Conservation (phyloP, 2,329 filamentous ascomycete genomes). For the Phialocephala subalpina region DNA sequence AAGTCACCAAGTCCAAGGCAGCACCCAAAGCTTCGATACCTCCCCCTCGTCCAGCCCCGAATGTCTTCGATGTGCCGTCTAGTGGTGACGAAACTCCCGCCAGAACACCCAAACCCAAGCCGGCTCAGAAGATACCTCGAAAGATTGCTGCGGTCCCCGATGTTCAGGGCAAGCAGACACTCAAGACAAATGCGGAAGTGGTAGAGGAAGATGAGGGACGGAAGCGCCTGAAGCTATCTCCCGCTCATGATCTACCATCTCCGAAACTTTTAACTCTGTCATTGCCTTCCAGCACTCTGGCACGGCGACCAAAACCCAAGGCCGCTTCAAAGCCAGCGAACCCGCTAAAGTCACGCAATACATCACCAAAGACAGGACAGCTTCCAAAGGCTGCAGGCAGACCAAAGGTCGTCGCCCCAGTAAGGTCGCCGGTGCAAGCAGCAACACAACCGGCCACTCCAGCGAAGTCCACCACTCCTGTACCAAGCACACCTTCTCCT, state of each 20-base stretch:
- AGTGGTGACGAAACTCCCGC: slow-evolving; percentile 36
- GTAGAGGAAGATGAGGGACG: slow-evolving; percentile 28
- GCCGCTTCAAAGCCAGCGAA: slow-evolving; percentile 5
- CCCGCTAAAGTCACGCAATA: slow-evolving; percentile 14
- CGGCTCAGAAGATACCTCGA: slow-evolving; percentile 26
- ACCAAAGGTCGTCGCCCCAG: slow-evolving; percentile 28
- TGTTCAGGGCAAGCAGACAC: slow-evolving; percentile 9
- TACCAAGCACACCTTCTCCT: slow-evolving; percentile 28
- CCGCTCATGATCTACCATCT: slow-evolving; percentile 14
- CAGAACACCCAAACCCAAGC: slow-evolving; percentile 20
- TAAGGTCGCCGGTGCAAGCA: slow-evolving; percentile 9
- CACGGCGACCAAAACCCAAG: slow-evolving; percentile 7
- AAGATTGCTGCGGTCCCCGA: slow-evolving; percentile 1
- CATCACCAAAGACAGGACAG: slow-evolving; percentile 25
- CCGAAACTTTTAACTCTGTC: neutral
- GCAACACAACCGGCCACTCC: slow-evolving; percentile 16
- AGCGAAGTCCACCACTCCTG: slow-evolving; percentile 19
- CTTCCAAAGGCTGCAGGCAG: slow-evolving; percentile 30
- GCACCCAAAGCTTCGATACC: slow-evolving; percentile 5
- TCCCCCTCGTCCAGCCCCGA: slow-evolving; percentile 15
- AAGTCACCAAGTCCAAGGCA: neutral
- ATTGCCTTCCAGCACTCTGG: neutral
- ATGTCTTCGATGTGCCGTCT: slow-evolving; percentile 39
- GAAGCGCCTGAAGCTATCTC: slow-evolving; percentile 41
- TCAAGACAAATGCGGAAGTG: neutral